These are phyloP conservation scores for Apiospora phragmitis DNA, from an alignment of 2,329 filamentous ascomycete species.

Conservation along the genomic window DNA sequence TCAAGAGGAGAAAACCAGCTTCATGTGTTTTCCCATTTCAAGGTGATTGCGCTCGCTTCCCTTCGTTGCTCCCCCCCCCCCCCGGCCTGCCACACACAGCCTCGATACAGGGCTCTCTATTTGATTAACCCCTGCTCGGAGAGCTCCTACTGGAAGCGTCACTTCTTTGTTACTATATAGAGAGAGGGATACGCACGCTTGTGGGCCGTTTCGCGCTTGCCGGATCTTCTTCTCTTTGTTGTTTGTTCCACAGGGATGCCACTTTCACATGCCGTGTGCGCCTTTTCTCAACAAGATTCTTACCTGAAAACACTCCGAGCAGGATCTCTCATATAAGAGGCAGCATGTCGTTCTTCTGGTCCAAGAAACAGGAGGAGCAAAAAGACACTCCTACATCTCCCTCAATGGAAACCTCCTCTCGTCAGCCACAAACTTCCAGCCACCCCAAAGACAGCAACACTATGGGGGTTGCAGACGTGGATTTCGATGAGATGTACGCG, in stretches of 20 bases:
- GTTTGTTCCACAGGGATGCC: not conserved
- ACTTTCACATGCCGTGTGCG: not conserved
- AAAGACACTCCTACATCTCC: not conserved
- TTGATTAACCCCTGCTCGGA: not conserved
- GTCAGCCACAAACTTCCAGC: not conserved
- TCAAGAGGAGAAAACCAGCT: not conserved
- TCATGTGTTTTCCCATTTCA: conserved; percentile 5
- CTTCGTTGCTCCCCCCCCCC: not conserved
- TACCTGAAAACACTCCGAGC: not conserved
- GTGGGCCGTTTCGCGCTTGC: not conserved
- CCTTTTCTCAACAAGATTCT: not conserved
- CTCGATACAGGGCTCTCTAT: not conserved
- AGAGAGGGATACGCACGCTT: not conserved
- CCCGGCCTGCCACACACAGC: not conserved
- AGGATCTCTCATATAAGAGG: not conserved
- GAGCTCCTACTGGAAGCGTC: not conserved
- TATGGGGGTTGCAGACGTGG: not conserved
- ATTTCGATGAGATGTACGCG: not conserved
- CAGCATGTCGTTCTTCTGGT: not conserved
- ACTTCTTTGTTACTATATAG: not conserved
- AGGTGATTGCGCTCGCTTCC: conserved; percentile 6
- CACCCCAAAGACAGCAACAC: not conserved
- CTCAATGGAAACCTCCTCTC: not conserved
- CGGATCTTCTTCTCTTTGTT: not conserved
- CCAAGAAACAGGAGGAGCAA: not conserved